Evolutionary conservation across 164 flowering plant genomes (phyloP), one percentile per base, ranked within the genome.

Genomic region (Nymphaea colorata): DNA sequence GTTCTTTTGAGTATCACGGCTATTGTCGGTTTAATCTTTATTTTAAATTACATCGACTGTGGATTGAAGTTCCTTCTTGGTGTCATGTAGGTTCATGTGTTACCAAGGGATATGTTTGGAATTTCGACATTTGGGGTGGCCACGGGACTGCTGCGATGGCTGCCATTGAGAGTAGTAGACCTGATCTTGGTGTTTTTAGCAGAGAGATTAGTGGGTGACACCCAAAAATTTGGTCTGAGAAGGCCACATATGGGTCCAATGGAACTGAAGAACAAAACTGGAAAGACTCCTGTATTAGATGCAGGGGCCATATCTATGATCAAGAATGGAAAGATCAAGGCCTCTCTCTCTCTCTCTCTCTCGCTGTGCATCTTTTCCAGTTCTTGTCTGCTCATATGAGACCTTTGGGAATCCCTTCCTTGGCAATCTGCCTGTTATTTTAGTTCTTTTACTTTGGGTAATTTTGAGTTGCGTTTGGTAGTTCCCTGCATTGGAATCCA

Each of bases 211-310:
- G 72, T 89, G 6, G 96, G 96, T 16, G 81, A 78, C 70, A 64
- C 68, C 2, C 86, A 84, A 65, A 84, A 78, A 64, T 78, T 68
- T 5, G 96, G 96, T n/a, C 75, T 89, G 8, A 84, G 79, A 64
- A 73, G 90, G 73, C 96, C 96, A 12, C 10, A 72, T 4, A 59
- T 78, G 51, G 96, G 96, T 5, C 96, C 96, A 3, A 45, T 89
- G 73, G 76, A 79, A 73, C 83, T 85, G 62, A 89, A 89, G 79
- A 83, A 83, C 85, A 72, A 68, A 2, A 69, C 41, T 0, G 96
- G 96, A 2, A 87, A 84, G 66, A 89, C 96, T 59, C 96, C 96
- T 16, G 96, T 89, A 55, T 66, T 89, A 51, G 95, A 89, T 75
- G 76, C 82, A 64, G 95, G 95, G 4, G 84, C 95, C 3, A 53